These are phyloP conservation scores for Sporopachydermia lactativora DNA, from an alignment of 805 yeast species.

Conservation along the genomic window DNA sequence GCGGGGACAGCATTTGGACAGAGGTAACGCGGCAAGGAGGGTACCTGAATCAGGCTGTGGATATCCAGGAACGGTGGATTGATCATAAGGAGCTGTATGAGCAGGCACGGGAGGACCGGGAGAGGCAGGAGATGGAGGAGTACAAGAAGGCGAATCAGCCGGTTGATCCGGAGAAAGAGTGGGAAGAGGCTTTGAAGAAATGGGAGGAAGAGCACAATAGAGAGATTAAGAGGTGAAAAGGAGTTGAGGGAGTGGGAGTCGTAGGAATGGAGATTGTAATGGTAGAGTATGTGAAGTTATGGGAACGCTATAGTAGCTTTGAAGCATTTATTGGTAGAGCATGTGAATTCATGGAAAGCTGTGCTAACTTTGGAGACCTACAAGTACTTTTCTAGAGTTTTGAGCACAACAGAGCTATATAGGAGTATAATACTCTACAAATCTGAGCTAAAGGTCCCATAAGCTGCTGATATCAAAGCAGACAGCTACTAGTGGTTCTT, in stretches of 20 bases:
- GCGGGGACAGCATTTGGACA: conserved; percentile 98
- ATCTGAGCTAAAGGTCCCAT: not conserved
- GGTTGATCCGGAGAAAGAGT: conserved; percentile 50
- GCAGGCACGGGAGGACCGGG: conserved; percentile 35
- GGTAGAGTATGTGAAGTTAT: too few relatives aligned
- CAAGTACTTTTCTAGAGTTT: too few relatives aligned
- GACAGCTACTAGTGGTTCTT: too few relatives aligned
- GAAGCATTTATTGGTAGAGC: too few relatives aligned
- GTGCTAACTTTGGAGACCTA: too few relatives aligned
- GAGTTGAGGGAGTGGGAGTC: too few relatives aligned
- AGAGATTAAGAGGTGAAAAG: not conserved
- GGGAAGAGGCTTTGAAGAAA: conserved; percentile 50
- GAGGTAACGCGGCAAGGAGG: conserved; percentile 82
- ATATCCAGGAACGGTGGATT: conserved; percentile 92
- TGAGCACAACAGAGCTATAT: conserved; percentile 7
- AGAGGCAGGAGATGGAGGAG: conserved; percentile 27
- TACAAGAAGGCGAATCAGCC: conserved; percentile 26
- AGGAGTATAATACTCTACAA: not conserved
- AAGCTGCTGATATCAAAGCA: too few relatives aligned
- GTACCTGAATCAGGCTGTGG: conserved; percentile 36
- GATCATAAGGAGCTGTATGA: conserved; percentile 74
- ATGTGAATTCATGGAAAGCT: too few relatives aligned
- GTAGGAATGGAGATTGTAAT: too few relatives aligned
- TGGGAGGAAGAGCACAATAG: conserved; percentile 33
- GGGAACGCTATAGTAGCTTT: too few relatives aligned